Conservation (phyloP, 306 rosid species). For the Phaseolus lunatus region DNA sequence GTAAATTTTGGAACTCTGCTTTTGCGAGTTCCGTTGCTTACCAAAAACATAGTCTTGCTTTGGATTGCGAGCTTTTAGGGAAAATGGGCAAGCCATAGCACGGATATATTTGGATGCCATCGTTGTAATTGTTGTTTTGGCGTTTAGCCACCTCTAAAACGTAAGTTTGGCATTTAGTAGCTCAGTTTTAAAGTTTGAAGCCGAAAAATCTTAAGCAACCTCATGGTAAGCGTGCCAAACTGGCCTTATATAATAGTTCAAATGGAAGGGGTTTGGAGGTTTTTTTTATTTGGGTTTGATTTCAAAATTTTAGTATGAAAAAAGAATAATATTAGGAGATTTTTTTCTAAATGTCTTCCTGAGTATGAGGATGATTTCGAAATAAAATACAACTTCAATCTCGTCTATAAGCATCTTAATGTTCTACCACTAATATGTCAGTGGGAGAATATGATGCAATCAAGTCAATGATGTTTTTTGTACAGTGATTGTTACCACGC, state of each 20-base stretch:
- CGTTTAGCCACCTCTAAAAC: neutral
- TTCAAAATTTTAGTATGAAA: neutral
- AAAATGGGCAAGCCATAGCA: neutral
- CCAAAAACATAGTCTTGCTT: neutral
- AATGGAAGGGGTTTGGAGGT: neutral
- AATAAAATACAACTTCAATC: neutral
- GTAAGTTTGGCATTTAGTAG: neutral
- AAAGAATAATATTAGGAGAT: neutral
- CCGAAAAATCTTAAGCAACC: neutral
- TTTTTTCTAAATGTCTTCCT: neutral
- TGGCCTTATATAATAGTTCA: neutral
- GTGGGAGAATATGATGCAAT: constrained; percentile 22
- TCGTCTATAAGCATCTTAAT: neutral
- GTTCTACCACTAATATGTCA: neutral
- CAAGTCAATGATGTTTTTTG: neutral
- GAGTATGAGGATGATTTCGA: neutral
- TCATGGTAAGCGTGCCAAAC: neutral
- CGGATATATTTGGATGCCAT: constrained; percentile 7
- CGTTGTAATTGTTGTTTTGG: neutral
- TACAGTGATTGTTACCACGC: neutral
- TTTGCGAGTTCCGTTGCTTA: neutral
- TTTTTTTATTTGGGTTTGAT: neutral
- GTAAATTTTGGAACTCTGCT: neutral
- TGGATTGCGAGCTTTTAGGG: neutral
- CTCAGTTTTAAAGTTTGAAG: neutral